Evolutionary conservation across 176 grass and related monocot species (phyloP).

Genomic region (Oryza australiensis): DNA sequence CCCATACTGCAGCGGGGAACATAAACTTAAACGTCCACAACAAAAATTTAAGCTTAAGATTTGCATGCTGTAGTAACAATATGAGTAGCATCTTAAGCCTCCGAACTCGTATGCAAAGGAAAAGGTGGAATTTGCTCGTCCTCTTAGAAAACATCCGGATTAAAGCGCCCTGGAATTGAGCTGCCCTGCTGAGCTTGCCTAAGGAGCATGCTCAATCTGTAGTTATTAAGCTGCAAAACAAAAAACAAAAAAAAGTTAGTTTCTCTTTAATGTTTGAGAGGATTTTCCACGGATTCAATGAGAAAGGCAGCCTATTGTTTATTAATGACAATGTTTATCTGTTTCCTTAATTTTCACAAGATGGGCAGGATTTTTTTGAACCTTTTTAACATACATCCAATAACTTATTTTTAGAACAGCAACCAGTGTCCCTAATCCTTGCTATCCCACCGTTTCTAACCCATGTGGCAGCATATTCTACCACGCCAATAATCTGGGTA

Average conservation of each 20-base stretch:
- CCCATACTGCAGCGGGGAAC: background rate
- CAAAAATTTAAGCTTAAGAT: conserved; percentile 1
- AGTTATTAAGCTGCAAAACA: conserved; percentile 46
- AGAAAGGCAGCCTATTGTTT: background rate
- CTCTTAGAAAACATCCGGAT: conserved; percentile 50
- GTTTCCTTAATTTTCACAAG: too few relatives aligned
- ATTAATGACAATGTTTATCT: too few relatives aligned
- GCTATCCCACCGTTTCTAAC: too few relatives aligned
- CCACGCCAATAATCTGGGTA: too few relatives aligned
- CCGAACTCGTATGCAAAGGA: background rate
- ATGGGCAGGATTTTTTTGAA: too few relatives aligned
- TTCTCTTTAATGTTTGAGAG: background rate
- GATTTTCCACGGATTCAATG: background rate
- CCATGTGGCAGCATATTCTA: too few relatives aligned
- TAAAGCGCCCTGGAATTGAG: conserved; percentile 45
- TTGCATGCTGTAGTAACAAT: background rate
- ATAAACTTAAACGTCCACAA: background rate
- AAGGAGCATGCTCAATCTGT: conserved; percentile 50
- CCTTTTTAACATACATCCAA: too few relatives aligned
- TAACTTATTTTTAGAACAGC: too few relatives aligned
- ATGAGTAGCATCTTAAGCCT: background rate
- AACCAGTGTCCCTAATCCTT: too few relatives aligned
- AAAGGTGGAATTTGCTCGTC: background rate
- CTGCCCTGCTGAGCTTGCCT: conserved; percentile 49
- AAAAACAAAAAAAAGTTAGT: background rate